Evolutionary conservation across 2,329 filamentous ascomycete species (phyloP).

Genomic region (Passalora sequoiae): DNA sequence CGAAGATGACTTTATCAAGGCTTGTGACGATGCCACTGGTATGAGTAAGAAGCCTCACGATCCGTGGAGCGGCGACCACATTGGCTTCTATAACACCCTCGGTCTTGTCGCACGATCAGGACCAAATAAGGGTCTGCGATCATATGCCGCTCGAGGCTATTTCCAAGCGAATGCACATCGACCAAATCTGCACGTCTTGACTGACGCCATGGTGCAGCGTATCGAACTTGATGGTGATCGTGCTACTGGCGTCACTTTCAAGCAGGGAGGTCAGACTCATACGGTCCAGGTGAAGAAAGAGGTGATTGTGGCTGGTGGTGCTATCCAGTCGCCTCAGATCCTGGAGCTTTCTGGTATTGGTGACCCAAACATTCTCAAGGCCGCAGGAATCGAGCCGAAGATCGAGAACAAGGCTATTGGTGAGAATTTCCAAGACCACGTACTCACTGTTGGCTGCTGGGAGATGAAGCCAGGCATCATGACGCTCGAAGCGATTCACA

Average conservation of each 20-base stretch:
- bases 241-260: conserved; percentile 42
- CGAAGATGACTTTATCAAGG: conserved; percentile 35
- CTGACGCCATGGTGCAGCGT: conserved; percentile 43
- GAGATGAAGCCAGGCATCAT: conserved; percentile 28
- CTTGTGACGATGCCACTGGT: conserved; percentile 33
- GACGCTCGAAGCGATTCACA: conserved; percentile 29
- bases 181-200: conserved; percentile 32
- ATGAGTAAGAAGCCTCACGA: conserved; percentile 34
- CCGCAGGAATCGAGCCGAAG: conserved; percentile 38
- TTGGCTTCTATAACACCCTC: conserved; percentile 33
- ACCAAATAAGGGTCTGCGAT: conserved; percentile 32
- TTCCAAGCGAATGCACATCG: conserved; percentile 30
- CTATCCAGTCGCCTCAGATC: conserved; percentile 53
- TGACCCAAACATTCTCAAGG: conserved; percentile 38
- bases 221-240: conserved; percentile 43
- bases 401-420: conserved; percentile 45
- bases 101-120: conserved; percentile 25
- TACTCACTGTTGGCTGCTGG: conserved; percentile 24
- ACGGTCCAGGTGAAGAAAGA: conserved; percentile 41
- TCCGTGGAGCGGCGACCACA: conserved; percentile 35
- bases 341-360: conserved; percentile 61
- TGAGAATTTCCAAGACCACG: conserved; percentile 48
- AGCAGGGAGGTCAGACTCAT: conserved; percentile 34
- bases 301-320: conserved; percentile 56
- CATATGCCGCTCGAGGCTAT: conserved; percentile 34